Base-by-base conservation (phyloP, 352 stramenopile species). In the Phytopythium ostracodes region DNA sequence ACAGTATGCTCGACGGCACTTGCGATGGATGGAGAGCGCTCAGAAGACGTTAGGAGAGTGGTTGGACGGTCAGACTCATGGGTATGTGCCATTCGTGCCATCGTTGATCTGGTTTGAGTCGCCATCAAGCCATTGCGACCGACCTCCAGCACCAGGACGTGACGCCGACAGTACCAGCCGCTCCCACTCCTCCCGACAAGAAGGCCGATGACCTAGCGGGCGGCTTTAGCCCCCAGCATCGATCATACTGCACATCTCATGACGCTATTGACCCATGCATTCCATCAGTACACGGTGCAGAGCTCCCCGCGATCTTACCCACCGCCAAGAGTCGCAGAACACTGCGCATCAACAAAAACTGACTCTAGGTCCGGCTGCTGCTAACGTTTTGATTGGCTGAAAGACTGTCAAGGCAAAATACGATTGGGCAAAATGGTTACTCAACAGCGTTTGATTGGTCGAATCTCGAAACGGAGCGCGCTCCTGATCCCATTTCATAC, bases 251-350 rank as follows among this genome's bases (percentile, higher is more conserved):
- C 33, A 10, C 33, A 14, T 14, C 33, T 1, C 33, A 38, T 38
- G 33, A 14, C 7, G 33, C 10, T 38, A 38, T 33, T 33, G 29
- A 33, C 18, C 22, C 18, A 18, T 7, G 0, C 40, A 46, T 46
- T 1, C 40, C 17, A 4, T 17, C 10, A 42, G 36, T 11, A 10
- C 40, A 18, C 29, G 29, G 29, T 8, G 7, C 29, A 33, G 29
- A 18, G n/a, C 44, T 54, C 47, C 29, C 18, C 47, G 47, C 47
- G 47, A 54, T 54, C 47, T 54, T 54, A 33, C 12, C 46, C n/a
- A 10, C 5, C 29, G 47, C 47, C 47, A 54, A 54, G 47, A 38
- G 47, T 33, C 24, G 24, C 46, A 36, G 25, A 38, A 2, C 1
- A 2, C 29, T 8, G 29, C 29, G 29, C 29, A 33, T 33, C 29